Base-by-base conservation (phyloP, 2,329 filamentous ascomycete genomes). In the Massarina eburnea region DNA sequence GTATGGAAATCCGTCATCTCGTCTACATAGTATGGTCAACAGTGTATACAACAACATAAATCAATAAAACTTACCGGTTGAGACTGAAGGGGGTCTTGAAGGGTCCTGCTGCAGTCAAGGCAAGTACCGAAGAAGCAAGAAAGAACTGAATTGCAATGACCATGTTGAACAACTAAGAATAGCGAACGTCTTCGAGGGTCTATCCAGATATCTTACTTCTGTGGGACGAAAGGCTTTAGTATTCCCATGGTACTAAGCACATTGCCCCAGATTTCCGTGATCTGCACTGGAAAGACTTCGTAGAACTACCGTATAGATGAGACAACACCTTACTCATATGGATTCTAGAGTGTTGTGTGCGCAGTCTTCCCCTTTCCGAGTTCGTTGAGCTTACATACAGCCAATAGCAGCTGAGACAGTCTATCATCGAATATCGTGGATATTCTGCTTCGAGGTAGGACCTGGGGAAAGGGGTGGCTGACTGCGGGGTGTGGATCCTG, bases 1-100 rank as follows among this genome's bases (percentile, higher is more conserved):
- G 21, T 61, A 61, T 7, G 57, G 57, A 34, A 56, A 60, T 7
- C 55, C 55, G 37, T 60, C 55, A 19, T 30, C 38, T 22, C 41
- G 46, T 33, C 46, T 48, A 27, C 17, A 19, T 15, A 8, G 4
- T 5, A 17, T 3, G 9, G 19, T 35, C 10, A 14, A 8, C 19
- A 21, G 18, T 37, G 6, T 5, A 3, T 21, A 37, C 4, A 37
- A 21, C 3, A 21, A 7, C 20, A 21, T 8, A 22, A 21, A 12
- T 21, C 5, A 3, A 15, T 10, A 10, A 39, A 30, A n/a, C 10
- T 20, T 45, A 48, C 46, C 46, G 41, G 14, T 45, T 48, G 38
- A 48, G 41, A 35, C 37, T 45, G 38, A 48, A 48, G 14, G 46
- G 21, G 14, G 14, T 8, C 15, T 36, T 37, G 3, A 30, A 17